phyloP scores from a whole-genome alignment of 1,139 yeast species.

The Geotrichum bryndzae region DNA sequence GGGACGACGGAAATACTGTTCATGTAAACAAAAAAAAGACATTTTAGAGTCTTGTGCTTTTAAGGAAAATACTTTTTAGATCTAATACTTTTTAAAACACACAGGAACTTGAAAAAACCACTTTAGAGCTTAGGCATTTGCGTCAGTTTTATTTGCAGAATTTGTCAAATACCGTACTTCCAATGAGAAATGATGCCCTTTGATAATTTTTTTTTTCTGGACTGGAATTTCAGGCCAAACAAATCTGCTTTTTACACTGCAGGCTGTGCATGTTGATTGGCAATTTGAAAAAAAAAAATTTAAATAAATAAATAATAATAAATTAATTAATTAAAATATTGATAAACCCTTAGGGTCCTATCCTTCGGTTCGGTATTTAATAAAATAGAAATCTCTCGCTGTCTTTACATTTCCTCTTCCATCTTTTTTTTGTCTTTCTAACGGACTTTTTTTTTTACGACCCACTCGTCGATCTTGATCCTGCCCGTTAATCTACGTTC shows the following conservation, averaged over 20 bases:
- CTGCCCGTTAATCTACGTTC: too few species aligned
- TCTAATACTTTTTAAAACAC: too few species aligned
- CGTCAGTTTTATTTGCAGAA: background rate
- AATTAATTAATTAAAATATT: too few species aligned
- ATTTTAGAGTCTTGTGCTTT: too few species aligned
- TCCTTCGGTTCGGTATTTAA: background rate
- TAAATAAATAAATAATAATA: background rate
- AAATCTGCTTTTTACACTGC: background rate
- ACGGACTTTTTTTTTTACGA: too few species aligned
- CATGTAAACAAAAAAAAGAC: too few species aligned
- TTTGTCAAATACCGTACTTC: background rate
- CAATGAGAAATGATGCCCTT: too few species aligned
- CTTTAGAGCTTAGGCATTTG: too few species aligned
- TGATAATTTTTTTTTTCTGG: background rate
- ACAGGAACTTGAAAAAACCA: too few species aligned
- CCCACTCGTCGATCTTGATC: too few species aligned
- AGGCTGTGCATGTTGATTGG: background rate
- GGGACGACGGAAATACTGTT: too few species aligned
- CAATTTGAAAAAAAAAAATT: background rate
- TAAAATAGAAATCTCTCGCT: background rate
- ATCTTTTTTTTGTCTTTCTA: background rate
- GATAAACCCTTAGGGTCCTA: background rate
- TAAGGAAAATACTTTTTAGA: too few species aligned
- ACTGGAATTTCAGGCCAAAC: background rate
- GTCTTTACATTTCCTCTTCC: background rate